Percentiles rank a stretch among this genome's conserved stretches.
Conservation (phyloP, 2,329 filamentous ascomycete genomes). For the Thelonectria rubi region DNA sequence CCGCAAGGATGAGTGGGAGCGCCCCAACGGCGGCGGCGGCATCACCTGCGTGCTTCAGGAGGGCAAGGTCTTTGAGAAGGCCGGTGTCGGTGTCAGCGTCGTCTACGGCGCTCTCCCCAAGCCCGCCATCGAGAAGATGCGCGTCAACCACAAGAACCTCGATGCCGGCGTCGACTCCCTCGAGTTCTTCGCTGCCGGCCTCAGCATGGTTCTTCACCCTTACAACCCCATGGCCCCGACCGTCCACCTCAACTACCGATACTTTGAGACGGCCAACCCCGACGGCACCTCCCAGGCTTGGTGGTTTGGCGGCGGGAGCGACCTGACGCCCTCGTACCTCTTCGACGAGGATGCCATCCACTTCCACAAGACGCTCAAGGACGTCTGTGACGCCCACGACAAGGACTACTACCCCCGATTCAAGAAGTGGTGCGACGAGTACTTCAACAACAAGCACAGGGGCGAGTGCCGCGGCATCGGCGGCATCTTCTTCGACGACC, state of each 20-base stretch:
- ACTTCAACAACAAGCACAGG: constrained; percentile 94
- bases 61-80: constrained; percentile 97
- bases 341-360: constrained; percentile 98
- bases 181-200: constrained; percentile 93
- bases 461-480: constrained; percentile 87
- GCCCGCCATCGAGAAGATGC: constrained; percentile 90
- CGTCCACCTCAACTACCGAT: constrained; percentile 97
- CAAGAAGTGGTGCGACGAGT: constrained; percentile 98
- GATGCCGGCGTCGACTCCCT: constrained; percentile 80
- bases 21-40: constrained; percentile 89
- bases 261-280: constrained; percentile 93
- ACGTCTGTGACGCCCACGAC: constrained; percentile 92
- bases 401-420: constrained; percentile 91
- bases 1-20: constrained; percentile 84
- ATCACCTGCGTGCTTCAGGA: constrained; percentile 96
- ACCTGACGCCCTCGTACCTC: constrained; percentile 91
- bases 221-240: constrained; percentile 97
- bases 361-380: constrained; percentile 94
- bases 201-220: constrained; percentile 93
- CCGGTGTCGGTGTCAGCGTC: constrained; percentile 91
- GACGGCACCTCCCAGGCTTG: constrained; percentile 85
- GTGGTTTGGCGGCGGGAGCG: constrained; percentile 98
- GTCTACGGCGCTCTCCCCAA: constrained; percentile 93
- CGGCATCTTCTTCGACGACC: constrained; percentile 98
- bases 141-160: constrained; percentile 91